phyloP scores from a whole-genome alignment of 2,329 filamentous ascomycete genomes.

The Epichloe brachyelytri region DNA sequence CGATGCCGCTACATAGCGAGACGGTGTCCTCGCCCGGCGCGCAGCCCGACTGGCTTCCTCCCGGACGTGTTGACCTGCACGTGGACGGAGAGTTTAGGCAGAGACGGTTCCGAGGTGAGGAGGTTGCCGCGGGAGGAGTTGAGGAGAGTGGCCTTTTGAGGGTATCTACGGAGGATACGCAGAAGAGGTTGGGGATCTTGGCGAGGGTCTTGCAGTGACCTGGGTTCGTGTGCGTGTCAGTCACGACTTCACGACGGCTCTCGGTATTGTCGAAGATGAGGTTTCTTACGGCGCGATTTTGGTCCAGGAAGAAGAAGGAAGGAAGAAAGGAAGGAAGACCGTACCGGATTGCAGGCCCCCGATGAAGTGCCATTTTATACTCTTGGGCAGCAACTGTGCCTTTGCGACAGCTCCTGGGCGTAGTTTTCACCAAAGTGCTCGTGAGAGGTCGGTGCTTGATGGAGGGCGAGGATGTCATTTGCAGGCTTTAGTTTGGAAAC shows the following conservation, averaged over 20 bases:
- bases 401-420: constrained; percentile 76
- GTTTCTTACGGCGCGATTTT: no score
- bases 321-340: background rate
- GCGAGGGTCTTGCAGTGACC: constrained; percentile 86
- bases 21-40: constrained; percentile 49
- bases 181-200: constrained; percentile 78
- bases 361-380: constrained; percentile 92
- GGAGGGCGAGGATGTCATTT: constrained; percentile 77
- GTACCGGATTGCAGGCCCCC: constrained; percentile 74
- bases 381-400: constrained; percentile 59
- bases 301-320: no score
- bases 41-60: constrained; percentile 72
- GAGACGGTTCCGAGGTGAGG: constrained; percentile 24
- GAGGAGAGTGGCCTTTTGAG: constrained; percentile 76
- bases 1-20: constrained; percentile 56
- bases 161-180: constrained; percentile 81
- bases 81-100: constrained; percentile 53
- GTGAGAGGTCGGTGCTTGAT: constrained; percentile 47
- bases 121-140: constrained; percentile 61
- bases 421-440: constrained; percentile 96
- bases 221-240: constrained; percentile 13
- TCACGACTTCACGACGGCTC: background rate
- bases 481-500: constrained; percentile 95
- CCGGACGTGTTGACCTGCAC: constrained; percentile 94
- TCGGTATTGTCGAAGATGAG: no score